Conservation (phyloP, 495 filamentous ascomycete species). For the Hypoxylon cercidicola region DNA sequence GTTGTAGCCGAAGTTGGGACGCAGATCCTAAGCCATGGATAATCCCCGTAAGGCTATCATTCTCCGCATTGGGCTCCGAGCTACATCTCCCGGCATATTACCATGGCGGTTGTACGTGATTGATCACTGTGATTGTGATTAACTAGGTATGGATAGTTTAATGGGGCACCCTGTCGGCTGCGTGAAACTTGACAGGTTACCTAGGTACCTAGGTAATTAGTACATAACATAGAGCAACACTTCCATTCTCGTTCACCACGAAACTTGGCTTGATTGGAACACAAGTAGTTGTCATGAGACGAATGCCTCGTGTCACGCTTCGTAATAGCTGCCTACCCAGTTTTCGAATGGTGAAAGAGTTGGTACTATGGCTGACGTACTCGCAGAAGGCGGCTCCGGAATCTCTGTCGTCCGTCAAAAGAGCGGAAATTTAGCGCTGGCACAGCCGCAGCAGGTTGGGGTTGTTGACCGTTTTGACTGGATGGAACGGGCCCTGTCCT, state of each 20-base stretch:
- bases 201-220: not conserved
- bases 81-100: conserved; percentile 30
- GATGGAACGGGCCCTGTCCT: conserved; percentile 20
- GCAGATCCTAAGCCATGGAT: conserved; percentile 24
- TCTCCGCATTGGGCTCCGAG: conserved; percentile 6
- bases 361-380: conserved; percentile 34
- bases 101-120: conserved; percentile 17
- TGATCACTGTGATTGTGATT: conserved; percentile 6
- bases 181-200: not conserved
- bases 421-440: conserved; percentile 25
- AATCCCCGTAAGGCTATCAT: conserved; percentile 13
- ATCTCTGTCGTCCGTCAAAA: conserved; percentile 14
- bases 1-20: conserved; percentile 13
- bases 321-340: conserved; percentile 17
- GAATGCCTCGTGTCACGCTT: conserved; percentile 20
- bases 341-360: conserved; percentile 16
- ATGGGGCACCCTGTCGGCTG: conserved; percentile 1
- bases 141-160: not conserved
- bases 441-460: conserved; percentile 7
- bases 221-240: not conserved
- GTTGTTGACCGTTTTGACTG: conserved; percentile 27
- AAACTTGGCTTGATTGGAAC: conserved; percentile 18
- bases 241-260: conserved; percentile 6
- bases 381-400: conserved; percentile 30
- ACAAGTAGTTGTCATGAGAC: conserved; percentile 34